Evolutionary conservation across 2,329 filamentous ascomycete genomes (phyloP).

Genomic region (Scedosporium apiospermum): DNA sequence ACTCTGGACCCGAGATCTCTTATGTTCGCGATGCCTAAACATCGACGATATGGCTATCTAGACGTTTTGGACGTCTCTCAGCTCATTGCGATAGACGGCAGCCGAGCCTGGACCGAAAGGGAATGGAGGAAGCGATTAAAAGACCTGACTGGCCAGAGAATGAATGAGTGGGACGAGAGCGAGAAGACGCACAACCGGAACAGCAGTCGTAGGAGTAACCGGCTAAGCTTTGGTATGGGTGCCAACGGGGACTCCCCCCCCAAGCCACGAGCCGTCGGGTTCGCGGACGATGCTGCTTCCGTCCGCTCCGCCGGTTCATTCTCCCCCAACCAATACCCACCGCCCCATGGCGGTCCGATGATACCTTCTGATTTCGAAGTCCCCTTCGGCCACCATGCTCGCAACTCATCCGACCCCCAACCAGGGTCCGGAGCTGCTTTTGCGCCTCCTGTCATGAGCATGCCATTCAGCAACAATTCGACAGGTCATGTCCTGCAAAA

Average conservation of each 20-base stretch:
- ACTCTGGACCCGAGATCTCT: conserved; percentile 77
- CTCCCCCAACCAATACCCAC: conserved; percentile 22
- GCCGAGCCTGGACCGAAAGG: conserved; percentile 70
- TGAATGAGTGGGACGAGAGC: conserved; percentile 53
- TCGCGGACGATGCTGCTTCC: conserved; percentile 44
- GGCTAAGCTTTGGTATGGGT: conserved; percentile 33
- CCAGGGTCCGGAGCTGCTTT: not conserved
- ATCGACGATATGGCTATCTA: conserved; percentile 80
- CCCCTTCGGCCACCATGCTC: conserved; percentile 23
- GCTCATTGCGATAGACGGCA: conserved; percentile 66
- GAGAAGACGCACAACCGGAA: conserved; percentile 35
- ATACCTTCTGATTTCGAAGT: not conserved
- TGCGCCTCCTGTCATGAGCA: not conserved
- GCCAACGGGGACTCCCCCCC: conserved; percentile 22
- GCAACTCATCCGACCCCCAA: conserved; percentile 35
- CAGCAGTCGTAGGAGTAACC: conserved; percentile 48
- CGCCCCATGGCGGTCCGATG: conserved; percentile 15
- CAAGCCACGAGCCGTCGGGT: conserved; percentile 37
- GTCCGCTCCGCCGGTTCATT: conserved; percentile 39
- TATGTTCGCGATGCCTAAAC: conserved; percentile 96
- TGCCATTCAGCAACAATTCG: conserved; percentile 1
- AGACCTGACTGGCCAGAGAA: conserved; percentile 72
- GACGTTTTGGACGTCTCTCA: conserved; percentile 78
- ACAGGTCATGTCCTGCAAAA: not conserved
- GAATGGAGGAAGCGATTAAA: conserved; percentile 89